Evolutionary conservation across 2,329 filamentous ascomycete genomes (phyloP).

Genomic region (Triangularia setosa): DNA sequence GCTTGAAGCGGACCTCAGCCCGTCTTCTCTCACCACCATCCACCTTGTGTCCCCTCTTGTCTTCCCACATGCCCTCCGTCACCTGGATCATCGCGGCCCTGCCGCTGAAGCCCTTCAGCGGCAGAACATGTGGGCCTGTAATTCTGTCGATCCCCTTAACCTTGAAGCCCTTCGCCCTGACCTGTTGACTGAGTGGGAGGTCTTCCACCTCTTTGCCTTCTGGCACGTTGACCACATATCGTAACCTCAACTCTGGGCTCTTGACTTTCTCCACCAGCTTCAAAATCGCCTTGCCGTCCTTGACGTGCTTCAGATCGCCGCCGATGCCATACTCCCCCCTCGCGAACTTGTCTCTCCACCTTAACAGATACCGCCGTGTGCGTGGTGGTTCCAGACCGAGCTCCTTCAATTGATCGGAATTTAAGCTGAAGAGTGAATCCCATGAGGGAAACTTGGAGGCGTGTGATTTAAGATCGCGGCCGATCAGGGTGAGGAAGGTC

Average conservation of each 20-base stretch:
- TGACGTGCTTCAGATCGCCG: constrained; percentile 73
- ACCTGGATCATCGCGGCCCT: constrained; percentile 62
- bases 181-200: constrained; percentile 37
- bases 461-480: constrained; percentile 78
- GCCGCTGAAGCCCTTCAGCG: constrained; percentile 60
- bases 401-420: constrained; percentile 72
- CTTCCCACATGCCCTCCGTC: constrained; percentile 90
- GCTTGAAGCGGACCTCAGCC: constrained; percentile 83
- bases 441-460: constrained; percentile 83
- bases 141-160: constrained; percentile 67
- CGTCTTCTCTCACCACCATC: constrained; percentile 92
- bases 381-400: constrained; percentile 84
- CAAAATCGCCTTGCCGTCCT: constrained; percentile 50
- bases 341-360: constrained; percentile 83
- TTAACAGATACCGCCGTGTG: constrained; percentile 75
- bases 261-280: constrained; percentile 40
- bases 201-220: constrained; percentile 39
- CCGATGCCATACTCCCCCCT: constrained; percentile 74
- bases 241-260: constrained; percentile 40
- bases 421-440: constrained; percentile 83
- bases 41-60: constrained; percentile 81
- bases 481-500: constrained; percentile 88
- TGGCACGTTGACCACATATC: constrained; percentile 55
- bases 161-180: constrained; percentile 60
- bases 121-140: constrained; percentile 68